These are phyloP conservation scores for Emericellopsis cladophorae DNA, from an alignment of 2,329 filamentous ascomycete species.

Conservation along the genomic window DNA sequence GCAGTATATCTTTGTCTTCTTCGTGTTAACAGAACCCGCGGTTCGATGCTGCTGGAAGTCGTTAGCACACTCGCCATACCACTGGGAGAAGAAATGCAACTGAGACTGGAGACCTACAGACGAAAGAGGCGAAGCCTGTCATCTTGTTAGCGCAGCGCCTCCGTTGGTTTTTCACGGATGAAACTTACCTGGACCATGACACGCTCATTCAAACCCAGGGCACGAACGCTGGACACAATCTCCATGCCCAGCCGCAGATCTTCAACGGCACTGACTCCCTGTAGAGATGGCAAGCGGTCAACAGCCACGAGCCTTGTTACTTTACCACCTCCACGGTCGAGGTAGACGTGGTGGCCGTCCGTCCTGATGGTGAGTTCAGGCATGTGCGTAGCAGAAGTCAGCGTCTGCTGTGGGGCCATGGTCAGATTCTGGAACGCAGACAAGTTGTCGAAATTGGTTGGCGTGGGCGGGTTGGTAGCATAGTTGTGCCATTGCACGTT, in stretches of 20 bases:
- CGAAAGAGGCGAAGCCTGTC: too few relatives aligned
- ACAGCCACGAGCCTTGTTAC: constrained; percentile 43
- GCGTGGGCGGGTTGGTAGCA: too few relatives aligned
- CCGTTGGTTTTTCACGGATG: background rate
- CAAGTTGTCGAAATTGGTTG: too few relatives aligned
- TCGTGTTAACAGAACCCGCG: constrained; percentile 12
- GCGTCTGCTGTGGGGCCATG: background rate
- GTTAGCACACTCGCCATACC: too few relatives aligned
- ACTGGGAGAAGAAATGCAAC: too few relatives aligned
- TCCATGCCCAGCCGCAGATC: constrained; percentile 27
- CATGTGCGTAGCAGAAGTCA: too few relatives aligned
- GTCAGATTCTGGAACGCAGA: too few relatives aligned
- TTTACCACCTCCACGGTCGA: constrained; percentile 37
- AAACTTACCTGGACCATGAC: constrained; percentile 25
- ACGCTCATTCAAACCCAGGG: constrained; percentile 20
- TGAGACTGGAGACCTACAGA: too few relatives aligned
- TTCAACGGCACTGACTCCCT: constrained; percentile 29
- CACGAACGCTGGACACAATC: constrained; percentile 28
- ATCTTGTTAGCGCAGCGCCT: too few relatives aligned
- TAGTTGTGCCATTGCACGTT: too few relatives aligned
- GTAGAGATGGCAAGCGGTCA: constrained; percentile 33
- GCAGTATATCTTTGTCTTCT: constrained; percentile 60
- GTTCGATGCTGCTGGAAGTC: too few relatives aligned
- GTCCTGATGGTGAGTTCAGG: background rate
- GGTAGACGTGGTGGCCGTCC: constrained; percentile 33